These are phyloP conservation scores for Suillus subluteus DNA, from an alignment of 768 basidiomycete genomes.

Conservation along the genomic window DNA sequence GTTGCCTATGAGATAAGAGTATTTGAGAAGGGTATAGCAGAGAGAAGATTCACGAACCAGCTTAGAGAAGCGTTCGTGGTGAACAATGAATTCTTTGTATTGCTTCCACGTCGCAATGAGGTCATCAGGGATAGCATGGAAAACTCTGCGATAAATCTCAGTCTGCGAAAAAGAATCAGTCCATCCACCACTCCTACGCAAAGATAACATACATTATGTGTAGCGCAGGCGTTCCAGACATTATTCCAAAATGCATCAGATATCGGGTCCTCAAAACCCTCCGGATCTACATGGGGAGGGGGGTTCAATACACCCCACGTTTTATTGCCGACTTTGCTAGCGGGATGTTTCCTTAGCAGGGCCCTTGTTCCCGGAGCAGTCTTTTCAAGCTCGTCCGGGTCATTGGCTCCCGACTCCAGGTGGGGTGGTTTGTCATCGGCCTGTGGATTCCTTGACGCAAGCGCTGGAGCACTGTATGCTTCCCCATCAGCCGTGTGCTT, in stretches of 20 bases:
- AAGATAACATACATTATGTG: conserved; percentile 73
- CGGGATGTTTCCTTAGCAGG: conserved; percentile 56
- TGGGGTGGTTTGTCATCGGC: conserved; percentile 52
- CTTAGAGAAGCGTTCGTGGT: conserved; percentile 77
- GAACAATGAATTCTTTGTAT: conserved; percentile 81
- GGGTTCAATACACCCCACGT: conserved; percentile 66
- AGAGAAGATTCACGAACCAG: conserved; percentile 46
- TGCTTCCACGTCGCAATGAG: conserved; percentile 94
- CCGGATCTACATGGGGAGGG: conserved; percentile 72
- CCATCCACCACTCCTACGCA: background rate
- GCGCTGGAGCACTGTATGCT: conserved; percentile 58
- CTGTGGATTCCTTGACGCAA: conserved; percentile 45
- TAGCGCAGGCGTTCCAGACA: conserved; percentile 85
- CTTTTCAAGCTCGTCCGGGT: conserved; percentile 52
- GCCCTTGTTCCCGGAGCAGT: conserved; percentile 51
- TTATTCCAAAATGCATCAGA: conserved; percentile 87
- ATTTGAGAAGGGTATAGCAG: background rate
- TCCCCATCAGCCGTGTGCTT: conserved; percentile 46
- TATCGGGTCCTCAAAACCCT: conserved; percentile 89
- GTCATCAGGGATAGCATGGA: conserved; percentile 93
- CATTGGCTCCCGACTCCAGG: conserved; percentile 46
- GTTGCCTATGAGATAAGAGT: conserved; percentile 42
- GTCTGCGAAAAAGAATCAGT: conserved; percentile 56
- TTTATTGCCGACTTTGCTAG: conserved; percentile 53
- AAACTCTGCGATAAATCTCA: conserved; percentile 93